Conservation (phyloP, 1,284 basidiomycete genomes). For the Cryptococcus deneoformans region DNA sequence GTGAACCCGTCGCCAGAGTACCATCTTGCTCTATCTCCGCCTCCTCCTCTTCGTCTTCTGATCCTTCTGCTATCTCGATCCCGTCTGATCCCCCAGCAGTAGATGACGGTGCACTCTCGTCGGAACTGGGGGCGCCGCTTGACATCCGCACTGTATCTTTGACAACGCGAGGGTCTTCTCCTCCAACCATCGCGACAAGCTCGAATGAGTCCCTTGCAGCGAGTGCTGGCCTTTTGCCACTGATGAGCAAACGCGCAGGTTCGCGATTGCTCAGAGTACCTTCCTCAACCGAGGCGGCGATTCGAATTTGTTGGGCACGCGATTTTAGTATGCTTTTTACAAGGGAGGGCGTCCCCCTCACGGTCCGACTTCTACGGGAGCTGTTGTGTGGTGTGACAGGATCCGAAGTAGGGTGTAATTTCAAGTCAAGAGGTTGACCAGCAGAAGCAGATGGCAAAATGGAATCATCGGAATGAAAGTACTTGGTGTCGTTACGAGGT, state of each 20-base stretch:
- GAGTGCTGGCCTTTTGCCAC: conserved; percentile 32
- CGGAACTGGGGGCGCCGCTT: conserved; percentile 27
- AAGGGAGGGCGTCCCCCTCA: conserved; percentile 6
- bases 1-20: conserved; percentile 30
- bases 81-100: conserved; percentile 1
- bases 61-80: conserved; percentile 8
- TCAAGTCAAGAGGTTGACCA: background rate
- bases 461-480: conserved; percentile 34
- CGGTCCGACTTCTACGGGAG: conserved; percentile 1
- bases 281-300: conserved; percentile 42
- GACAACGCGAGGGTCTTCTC: background rate
- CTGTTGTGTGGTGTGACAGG: conserved; percentile 10
- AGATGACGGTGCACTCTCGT: conserved; percentile 23
- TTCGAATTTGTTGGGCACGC: conserved; percentile 28
- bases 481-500: conserved; percentile 31
- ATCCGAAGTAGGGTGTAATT: conserved; percentile 16
- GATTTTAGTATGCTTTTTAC: conserved; percentile 30
- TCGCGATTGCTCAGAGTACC: conserved; percentile 47
- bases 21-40: conserved; percentile 39
- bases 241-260: conserved; percentile 34
- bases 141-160: conserved; percentile 17
- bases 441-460: conserved; percentile 19
- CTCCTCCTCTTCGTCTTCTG: conserved; percentile 23
- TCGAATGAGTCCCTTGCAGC: conserved; percentile 35
- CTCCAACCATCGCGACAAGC: conserved; percentile 14